phyloP scores from a whole-genome alignment of 208 protist genomes.

The Trypanosoma vivax region DNA sequence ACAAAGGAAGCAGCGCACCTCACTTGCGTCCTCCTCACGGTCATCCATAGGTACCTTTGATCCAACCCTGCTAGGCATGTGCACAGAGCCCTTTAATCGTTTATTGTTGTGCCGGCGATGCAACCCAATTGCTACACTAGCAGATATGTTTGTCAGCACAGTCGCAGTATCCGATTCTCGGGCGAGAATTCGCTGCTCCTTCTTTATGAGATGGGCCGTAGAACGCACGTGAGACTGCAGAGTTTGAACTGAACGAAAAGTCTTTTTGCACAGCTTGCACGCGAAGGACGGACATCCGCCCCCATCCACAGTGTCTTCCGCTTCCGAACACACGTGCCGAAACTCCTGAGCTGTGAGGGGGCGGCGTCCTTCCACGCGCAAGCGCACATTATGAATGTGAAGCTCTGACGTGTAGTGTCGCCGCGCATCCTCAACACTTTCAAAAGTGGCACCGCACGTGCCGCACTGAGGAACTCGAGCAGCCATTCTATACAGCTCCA shows the following conservation, averaged over 20 bases:
- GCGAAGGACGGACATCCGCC: constrained; percentile 55
- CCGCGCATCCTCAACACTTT: constrained; percentile 36
- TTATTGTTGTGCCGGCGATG: constrained; percentile 85
- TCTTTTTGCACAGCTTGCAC: constrained; percentile 89
- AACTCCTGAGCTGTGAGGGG: constrained; percentile 60
- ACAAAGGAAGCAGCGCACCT: constrained; percentile 81
- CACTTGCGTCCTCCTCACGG: constrained; percentile 71
- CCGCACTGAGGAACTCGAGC: constrained; percentile 49
- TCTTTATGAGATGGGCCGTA: constrained; percentile 85
- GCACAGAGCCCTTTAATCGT: constrained; percentile 14
- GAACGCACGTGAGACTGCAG: constrained; percentile 87
- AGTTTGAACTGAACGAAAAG: constrained; percentile 83
- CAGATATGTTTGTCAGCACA: constrained; percentile 79
- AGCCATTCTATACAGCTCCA: constrained; percentile 14
- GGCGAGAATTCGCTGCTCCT: constrained; percentile 85
- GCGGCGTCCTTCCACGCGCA: constrained; percentile 73
- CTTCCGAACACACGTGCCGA: constrained; percentile 18
- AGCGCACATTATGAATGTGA: constrained; percentile 79
- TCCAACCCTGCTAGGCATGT: background rate
- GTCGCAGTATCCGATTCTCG: constrained; percentile 75
- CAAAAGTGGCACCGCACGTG: constrained; percentile 67
- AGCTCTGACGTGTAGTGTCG: constrained; percentile 75
- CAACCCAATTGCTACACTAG: constrained; percentile 81
- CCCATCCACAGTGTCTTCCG: constrained; percentile 20
- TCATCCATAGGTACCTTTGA: constrained; percentile 56